Evolutionary conservation across 2,329 filamentous ascomycete species (phyloP), one percentile per base, ranked within the genome.

Genomic region (Penicillium sp.): DNA sequence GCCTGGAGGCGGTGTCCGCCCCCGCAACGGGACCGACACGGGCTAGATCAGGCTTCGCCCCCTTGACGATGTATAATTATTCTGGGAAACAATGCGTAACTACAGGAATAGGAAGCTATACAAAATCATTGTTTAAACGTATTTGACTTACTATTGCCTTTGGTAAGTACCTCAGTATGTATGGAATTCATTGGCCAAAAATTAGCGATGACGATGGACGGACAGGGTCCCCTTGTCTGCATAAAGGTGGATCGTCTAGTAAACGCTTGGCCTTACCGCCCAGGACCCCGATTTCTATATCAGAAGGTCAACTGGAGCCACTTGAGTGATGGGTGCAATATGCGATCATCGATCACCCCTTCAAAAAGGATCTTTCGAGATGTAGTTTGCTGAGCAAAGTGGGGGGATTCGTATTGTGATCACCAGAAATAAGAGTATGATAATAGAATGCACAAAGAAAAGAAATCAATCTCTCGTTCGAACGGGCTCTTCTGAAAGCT

Each of bases 21-120:
- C 62, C 62, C 62, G 62, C 62, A 64, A 35, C 49, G 57, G 56
- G 60, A 65, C 63, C 60, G 58, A 58, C 60, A 29, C 33, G 52
- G 52, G 43, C 31, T 48, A 46, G 45, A 46, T 35, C 33, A 50
- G 48, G 35, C 47, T 49, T 49, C 21, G 29, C 29, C 46, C 21
- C 48, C 16, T 27, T 50, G 33, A 24, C 22, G 2, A 11, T 14
- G 14, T 16, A 37, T 21, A 26, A 16, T 2, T 14, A 24, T 19
- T n/a, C 14, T 29, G 37, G 26, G 16, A 50, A 31, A 24, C 10
- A 19, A 26, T 11, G 13, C 19, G 33, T 27, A 2, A 49, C 14
- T 26, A 22, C 22, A 21, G 31, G 16, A 14, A 42, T 22, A 7
- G 10, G 11, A 6, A 42, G 39, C 39, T 14, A 22, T 42, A 13